Base-by-base conservation (phyloP, 2,329 filamentous ascomycete species). In the Fusarium sp. region DNA sequence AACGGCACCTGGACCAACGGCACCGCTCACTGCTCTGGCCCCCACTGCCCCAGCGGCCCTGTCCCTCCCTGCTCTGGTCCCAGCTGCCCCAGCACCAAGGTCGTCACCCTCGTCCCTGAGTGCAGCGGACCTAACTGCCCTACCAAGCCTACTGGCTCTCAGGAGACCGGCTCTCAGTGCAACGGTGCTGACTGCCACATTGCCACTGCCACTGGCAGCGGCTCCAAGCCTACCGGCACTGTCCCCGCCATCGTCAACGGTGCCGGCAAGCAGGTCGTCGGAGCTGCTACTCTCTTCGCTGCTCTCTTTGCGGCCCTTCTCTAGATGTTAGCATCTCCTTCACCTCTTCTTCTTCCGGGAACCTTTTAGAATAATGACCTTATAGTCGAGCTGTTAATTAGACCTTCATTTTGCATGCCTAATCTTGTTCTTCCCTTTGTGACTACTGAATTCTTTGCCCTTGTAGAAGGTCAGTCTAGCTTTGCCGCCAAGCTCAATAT, bases 251-350 rank as follows among this genome's bases (percentile, higher is more conserved):
- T 61, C 20, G 67, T 73, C 39, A 67, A 35, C 55, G 42, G 59
- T 42, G 75, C 71, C 20, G 61, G 65, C 35, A 76, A 76, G 62
- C 72, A 76, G 57, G 72, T 63, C 35, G 47, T 73, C 61, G 68
- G 72, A 59, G 47, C 49, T 36, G 45, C 74, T 51, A 66, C 74
- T 10, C 42, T 73, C 44, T 58, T 76, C 22, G 74, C 74, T 60
- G 70, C 69, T 36, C 28, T 76, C 48, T 56, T 63, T 24, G 73
- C 60, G 31, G 74, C 74, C 28, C 56, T 68, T 38, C 54, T 76
- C 36, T 76, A 76, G 49, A 39, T 55, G 51, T 8, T n/a, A 55
- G 51, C 51, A 55, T 41, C 11, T 31, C 20, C 45, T 48, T 48
- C n/a, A 15, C n/a, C 36, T 55, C 35, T 55, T 41, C 35, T 55